phyloP scores from a whole-genome alignment of 371 early-diverging fungal genomes.

The Funneliformis caledonium region DNA sequence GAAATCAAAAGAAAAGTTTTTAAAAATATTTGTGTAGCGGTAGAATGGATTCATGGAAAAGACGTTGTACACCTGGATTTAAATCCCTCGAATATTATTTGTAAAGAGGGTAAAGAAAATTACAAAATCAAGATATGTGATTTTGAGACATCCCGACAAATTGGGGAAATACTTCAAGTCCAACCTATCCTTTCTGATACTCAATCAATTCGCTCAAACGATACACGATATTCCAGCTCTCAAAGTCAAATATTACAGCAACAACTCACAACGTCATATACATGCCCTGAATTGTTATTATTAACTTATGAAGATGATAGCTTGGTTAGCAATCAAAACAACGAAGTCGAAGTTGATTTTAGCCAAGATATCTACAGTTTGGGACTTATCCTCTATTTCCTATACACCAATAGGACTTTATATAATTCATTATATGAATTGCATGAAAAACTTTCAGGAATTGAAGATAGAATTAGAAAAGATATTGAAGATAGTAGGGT shows the following conservation, averaged over 20 bases:
- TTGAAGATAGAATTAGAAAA: neutral
- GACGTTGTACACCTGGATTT: neutral
- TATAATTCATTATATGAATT: neutral
- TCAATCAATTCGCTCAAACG: neutral
- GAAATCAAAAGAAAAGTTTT: neutral
- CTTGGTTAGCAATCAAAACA: neutral
- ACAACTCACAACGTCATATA: neutral
- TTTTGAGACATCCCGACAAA: neutral
- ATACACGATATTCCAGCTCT: neutral
- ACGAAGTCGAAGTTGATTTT: neutral
- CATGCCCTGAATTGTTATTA: neutral
- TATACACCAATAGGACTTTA: neutral
- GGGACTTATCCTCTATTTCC: neutral
- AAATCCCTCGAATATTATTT: slow-evolving; percentile 3
- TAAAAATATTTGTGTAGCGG: neutral
- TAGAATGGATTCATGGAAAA: neutral
- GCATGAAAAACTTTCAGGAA: neutral
- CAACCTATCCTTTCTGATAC: neutral
- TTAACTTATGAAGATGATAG: neutral
- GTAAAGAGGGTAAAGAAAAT: neutral
- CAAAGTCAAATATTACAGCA: neutral
- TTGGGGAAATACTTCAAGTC: neutral
- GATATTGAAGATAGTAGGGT: neutral
- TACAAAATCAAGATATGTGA: slow-evolving; percentile 4
- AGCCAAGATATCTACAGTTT: neutral